Base-by-base conservation (phyloP, 1,284 basidiomycete genomes). In the Pseudozyma sp. region DNA sequence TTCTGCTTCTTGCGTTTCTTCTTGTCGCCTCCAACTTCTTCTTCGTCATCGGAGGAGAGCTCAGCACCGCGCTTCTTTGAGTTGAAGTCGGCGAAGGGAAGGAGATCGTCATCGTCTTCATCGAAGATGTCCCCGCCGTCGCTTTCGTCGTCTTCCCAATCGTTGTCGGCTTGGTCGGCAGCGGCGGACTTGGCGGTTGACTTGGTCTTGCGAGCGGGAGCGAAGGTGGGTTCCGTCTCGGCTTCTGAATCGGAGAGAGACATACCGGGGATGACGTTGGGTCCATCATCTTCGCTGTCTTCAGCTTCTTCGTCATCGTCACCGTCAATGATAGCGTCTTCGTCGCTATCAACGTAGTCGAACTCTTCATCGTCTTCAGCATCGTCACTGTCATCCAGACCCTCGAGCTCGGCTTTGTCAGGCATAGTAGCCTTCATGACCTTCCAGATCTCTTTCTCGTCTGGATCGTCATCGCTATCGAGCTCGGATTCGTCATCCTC, bases 331-430 rank as follows among this genome's bases (percentile, higher is more conserved):
- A 9, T 81, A 16, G 58, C 50, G 1, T 75, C 68, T 1, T 79
- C 69, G 25, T 65, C 73, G 42, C 60, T 64, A 45, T 72, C 67
- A 34, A 75, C 70, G 43, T 80, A 76, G 57, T 80, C 77, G 12
- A 69, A 68, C 35, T 72, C 71, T 9, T 68, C 68, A 16, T 63
- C 70, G n/a, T 73, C 75, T 9, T 52, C 60, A 21, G 69, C 73
- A 11, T 56, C 76, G 39, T 70, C 73, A 31, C 71, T 73, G 14
- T 77, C 76, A 11, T 73, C 69, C 14, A 72, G 16, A 5, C 63
- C 76, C 63, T 88, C 91, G 10, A 89, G 88, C 65, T 92, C 87
- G 54, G 91, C 88, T 14, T 89, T 84, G 11, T 90, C 73, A 0
- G 86, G 85, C 83, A 87, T 84, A 2, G 80, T 80, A n/a, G 76